phyloP scores from a whole-genome alignment of 2,329 filamentous ascomycete genomes.

The Exophiala lecanii-corni region DNA sequence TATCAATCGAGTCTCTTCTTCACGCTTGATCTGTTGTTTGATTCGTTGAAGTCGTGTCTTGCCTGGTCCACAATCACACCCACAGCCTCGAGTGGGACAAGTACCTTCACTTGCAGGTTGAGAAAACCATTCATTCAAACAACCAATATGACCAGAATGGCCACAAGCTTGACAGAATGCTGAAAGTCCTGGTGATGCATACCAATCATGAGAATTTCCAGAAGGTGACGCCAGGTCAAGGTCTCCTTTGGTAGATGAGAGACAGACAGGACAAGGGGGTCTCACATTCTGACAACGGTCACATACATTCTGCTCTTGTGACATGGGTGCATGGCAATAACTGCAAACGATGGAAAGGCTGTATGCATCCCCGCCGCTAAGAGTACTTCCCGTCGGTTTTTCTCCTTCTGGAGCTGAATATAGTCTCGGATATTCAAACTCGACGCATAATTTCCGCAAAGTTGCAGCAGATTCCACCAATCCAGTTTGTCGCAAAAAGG shows the following conservation, averaged over 20 bases:
- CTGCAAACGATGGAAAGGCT: slow-evolving; percentile 18
- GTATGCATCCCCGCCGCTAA: slow-evolving; percentile 10
- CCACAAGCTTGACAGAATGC: slow-evolving; percentile 56
- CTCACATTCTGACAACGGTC: slow-evolving; percentile 17
- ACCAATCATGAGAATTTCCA: background rate
- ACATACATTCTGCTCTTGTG: slow-evolving; percentile 15
- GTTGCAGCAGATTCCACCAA: slow-evolving; percentile 42
- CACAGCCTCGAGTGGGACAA: slow-evolving; percentile 56
- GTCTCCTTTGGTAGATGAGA: slow-evolving; percentile 25
- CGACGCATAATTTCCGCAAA: slow-evolving; percentile 49
- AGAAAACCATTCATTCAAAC: slow-evolving; percentile 53
- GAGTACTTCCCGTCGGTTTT: slow-evolving; percentile 12
- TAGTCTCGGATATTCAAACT: slow-evolving; percentile 18
- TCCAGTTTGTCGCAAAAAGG: slow-evolving; percentile 44
- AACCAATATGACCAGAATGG: slow-evolving; percentile 56
- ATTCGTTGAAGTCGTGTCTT: slow-evolving; percentile 40
- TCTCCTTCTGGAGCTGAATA: slow-evolving; percentile 2
- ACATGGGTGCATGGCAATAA: slow-evolving; percentile 18
- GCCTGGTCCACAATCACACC: slow-evolving; percentile 55
- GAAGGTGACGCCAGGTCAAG: background rate
- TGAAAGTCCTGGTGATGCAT: background rate
- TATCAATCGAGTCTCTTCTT: slow-evolving; percentile 21
- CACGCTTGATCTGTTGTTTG: slow-evolving; percentile 31
- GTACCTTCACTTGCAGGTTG: slow-evolving; percentile 48
- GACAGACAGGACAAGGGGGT: slow-evolving; percentile 49